Evolutionary conservation across 495 filamentous ascomycete species (phyloP).

Genomic region (Penicillium subrubescens): DNA sequence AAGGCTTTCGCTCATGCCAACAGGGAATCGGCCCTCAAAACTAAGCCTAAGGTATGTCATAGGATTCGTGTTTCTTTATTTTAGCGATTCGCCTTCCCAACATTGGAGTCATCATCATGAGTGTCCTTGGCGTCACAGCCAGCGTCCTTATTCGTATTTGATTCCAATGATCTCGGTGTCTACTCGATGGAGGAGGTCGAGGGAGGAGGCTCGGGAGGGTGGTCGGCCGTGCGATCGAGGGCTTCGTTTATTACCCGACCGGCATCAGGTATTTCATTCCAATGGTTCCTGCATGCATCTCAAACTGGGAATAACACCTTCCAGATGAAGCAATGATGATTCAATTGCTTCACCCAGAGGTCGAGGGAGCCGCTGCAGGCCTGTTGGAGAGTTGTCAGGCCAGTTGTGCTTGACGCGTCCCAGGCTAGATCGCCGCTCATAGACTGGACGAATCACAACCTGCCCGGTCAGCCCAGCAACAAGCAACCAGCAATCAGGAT

Average conservation of each 20-base stretch:
- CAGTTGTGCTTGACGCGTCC: constrained; percentile 1
- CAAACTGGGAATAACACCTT: neutral
- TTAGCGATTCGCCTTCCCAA: neutral
- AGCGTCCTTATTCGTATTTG: neutral
- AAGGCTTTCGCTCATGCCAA: constrained; percentile 70
- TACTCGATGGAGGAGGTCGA: neutral
- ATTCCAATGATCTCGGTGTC: neutral
- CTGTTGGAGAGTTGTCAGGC: neutral
- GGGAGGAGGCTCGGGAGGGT: neutral
- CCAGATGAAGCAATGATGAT: neutral
- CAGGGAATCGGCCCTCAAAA: constrained; percentile 74
- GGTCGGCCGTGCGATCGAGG: constrained; percentile 1
- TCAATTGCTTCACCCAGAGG: neutral
- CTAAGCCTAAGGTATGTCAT: constrained; percentile 74
- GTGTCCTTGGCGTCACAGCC: neutral
- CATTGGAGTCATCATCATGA: too few species aligned
- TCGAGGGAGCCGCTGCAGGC: neutral
- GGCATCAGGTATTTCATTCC: neutral
- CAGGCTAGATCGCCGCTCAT: neutral
- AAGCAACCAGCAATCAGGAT: neutral
- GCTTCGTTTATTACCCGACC: neutral
- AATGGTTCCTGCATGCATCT: neutral
- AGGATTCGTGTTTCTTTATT: constrained; percentile 4
- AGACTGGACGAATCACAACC: constrained; percentile 1
- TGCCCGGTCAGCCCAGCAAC: neutral